These are phyloP conservation scores for Epichloe hybrida DNA, from an alignment of 2,329 filamentous ascomycete genomes.

Conservation along the genomic window DNA sequence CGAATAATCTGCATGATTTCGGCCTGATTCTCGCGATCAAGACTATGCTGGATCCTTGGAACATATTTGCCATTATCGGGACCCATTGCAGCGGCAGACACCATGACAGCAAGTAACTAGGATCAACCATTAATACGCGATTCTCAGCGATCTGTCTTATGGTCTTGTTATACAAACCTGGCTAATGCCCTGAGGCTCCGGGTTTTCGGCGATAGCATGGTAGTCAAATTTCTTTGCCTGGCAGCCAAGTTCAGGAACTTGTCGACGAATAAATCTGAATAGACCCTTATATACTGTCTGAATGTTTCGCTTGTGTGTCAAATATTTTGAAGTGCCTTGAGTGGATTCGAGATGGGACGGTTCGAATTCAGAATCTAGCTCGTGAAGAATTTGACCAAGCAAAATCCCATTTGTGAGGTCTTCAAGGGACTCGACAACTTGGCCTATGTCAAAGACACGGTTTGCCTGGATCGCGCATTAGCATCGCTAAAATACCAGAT, in stretches of 20 bases:
- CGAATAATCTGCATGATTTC: slow-evolving; percentile 33
- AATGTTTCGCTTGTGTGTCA: slow-evolving; percentile 37
- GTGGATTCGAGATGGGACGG: slow-evolving; percentile 37
- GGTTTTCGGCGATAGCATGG: slow-evolving; percentile 43
- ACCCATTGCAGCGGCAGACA: slow-evolving; percentile 47
- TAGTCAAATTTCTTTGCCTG: slow-evolving; percentile 41
- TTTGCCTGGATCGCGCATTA: slow-evolving; percentile 15
- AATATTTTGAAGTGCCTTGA: slow-evolving; percentile 27
- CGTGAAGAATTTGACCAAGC: slow-evolving; percentile 42
- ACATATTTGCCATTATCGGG: slow-evolving; percentile 43
- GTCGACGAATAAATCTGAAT: slow-evolving; percentile 39
- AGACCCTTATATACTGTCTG: slow-evolving; percentile 42
- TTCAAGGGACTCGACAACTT: slow-evolving; percentile 34
- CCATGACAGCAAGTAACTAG: slow-evolving; percentile 48
- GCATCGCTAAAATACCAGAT: slow-evolving; percentile 2
- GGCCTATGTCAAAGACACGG: slow-evolving; percentile 29
- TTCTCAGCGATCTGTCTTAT: slow-evolving; percentile 10
- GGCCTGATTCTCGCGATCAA: slow-evolving; percentile 29
- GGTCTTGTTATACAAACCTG: slow-evolving; percentile 25
- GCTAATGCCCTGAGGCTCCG: slow-evolving; percentile 38
- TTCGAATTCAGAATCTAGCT: slow-evolving; percentile 44
- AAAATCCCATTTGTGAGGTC: slow-evolving; percentile 40
- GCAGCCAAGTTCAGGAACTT: slow-evolving; percentile 36
- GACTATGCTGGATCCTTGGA: slow-evolving; percentile 25
- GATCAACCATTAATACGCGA: slow-evolving; percentile 11